Evolutionary conservation across 2,329 filamentous ascomycete genomes (phyloP), one percentile per base, ranked within the genome.

Genomic region (Exophiala dermatitidis): DNA sequence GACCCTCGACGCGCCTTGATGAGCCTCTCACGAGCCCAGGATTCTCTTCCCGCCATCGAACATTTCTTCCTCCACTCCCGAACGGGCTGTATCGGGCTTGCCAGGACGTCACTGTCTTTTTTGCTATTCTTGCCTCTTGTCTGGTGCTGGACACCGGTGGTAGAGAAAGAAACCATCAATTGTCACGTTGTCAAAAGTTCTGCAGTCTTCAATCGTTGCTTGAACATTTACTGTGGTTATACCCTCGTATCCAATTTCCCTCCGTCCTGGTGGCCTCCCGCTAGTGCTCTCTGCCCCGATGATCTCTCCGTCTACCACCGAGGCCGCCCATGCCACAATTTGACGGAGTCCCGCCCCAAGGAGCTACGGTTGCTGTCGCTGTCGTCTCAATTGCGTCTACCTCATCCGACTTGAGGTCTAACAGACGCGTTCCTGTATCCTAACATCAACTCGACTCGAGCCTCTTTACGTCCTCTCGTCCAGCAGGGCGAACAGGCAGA

Each of bases 201-300:
- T 43, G 46, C 48, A 43, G n/a, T 9, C 28, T 50, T 40, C 34
- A 38, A 38, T 12, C 10, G 36, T 8, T 38, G 36, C 36, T 38
- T 34, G 10, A n/a, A 38, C 19, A 38, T 38, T 12, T 38, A 31
- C 33, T 46, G 42, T 26, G 43, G 29, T 49, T 42, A 41, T 53
- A 48, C 38, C 28, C 33, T n/a, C 50, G 40, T 41, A 53, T 54
- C 57, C 57, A 59, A 59, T 59, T 57, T 59, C 57, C 57, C 51
- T 40, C 44, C 40, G 40, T 33, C 32, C 46, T 49, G 41, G 57
- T 59, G 49, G 54, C 46, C 49, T 49, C 32, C 50, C 57, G 54
- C 57, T 59, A 59, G 48, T 46, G 41, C 28, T 31, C 32, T 41
- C 37, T 44, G 34, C 51, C 50, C 40, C 48, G 54, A 50, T 56